phyloP scores from a whole-genome alignment of 257 asterid genomes.

The Solanum arcanum region DNA sequence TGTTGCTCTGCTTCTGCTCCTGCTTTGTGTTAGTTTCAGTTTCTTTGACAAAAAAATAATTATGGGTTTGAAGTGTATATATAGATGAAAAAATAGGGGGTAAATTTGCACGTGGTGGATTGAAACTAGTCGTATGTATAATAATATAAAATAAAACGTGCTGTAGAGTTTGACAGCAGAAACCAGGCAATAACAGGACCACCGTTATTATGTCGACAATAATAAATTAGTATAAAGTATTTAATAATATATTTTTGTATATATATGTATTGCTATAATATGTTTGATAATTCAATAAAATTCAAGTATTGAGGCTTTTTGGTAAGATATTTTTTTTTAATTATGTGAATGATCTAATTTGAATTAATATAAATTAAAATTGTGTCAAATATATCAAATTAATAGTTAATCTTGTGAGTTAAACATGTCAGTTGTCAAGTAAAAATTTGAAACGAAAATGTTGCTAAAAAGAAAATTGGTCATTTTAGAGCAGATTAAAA shows the following conservation, averaged over 20 bases:
- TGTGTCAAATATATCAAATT: too few species aligned
- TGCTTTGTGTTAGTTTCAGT: background rate
- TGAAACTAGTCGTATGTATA: background rate
- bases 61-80: background rate
- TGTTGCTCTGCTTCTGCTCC: background rate
- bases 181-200: background rate
- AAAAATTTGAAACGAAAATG: too few species aligned
- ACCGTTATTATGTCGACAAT: background rate
- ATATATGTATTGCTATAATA: too few species aligned
- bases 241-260: too few species aligned
- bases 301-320: background rate
- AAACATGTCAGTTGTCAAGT: background rate
- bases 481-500: too few species aligned
- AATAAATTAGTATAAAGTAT: background rate
- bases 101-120: constrained; percentile 4
- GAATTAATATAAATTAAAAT: too few species aligned
- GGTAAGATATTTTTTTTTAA: too few species aligned
- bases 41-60: background rate
- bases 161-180: background rate
- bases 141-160: background rate
- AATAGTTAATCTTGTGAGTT: too few species aligned
- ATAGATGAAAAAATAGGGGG: background rate
- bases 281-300: background rate
- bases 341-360: too few species aligned
- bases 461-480: too few species aligned